A percentile compares a stretch with the other conserved stretches of the same genome.
Conservation (phyloP, 2,329 filamentous ascomycete species). For the Seiridium unicorne region DNA sequence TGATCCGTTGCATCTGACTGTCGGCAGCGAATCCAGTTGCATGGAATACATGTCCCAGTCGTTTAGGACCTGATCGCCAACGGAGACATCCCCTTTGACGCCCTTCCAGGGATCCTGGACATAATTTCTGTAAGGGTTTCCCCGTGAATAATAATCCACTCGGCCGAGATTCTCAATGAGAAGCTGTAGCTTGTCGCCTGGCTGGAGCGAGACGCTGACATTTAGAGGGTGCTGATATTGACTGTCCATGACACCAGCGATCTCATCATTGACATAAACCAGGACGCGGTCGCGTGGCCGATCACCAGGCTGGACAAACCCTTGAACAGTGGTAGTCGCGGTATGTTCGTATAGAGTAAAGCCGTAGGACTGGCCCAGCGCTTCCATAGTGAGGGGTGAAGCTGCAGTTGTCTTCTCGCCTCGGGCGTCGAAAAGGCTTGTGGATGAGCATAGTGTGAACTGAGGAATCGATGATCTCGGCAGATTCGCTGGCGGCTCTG, state of each 20-base stretch:
- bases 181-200: conserved; percentile 39
- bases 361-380: conserved; percentile 41
- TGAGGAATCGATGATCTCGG: conserved; percentile 30
- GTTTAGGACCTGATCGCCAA: conserved; percentile 29
- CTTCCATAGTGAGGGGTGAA: conserved; percentile 42
- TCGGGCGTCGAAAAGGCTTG: conserved; percentile 35
- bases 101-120: conserved; percentile 46
- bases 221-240: conserved; percentile 36
- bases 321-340: conserved; percentile 22
- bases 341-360: conserved; percentile 41
- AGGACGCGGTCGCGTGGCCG: conserved; percentile 38
- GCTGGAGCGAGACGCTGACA: conserved; percentile 33
- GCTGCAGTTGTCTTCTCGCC: conserved; percentile 18
- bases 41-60: conserved; percentile 40
- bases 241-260: conserved; percentile 44
- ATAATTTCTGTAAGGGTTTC: conserved; percentile 24
- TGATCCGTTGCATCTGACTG: neutral
- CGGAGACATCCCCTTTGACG: conserved; percentile 39
- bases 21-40: conserved; percentile 27
- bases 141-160: conserved; percentile 40
- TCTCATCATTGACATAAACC: conserved; percentile 42
- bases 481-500: conserved; percentile 31
- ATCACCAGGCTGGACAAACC: conserved; percentile 39
- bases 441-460: conserved; percentile 34
- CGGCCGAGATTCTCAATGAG: conserved; percentile 51